These are phyloP conservation scores for Penicillium coffeae DNA, from an alignment of 495 filamentous ascomycete genomes.

Conservation along the genomic window DNA sequence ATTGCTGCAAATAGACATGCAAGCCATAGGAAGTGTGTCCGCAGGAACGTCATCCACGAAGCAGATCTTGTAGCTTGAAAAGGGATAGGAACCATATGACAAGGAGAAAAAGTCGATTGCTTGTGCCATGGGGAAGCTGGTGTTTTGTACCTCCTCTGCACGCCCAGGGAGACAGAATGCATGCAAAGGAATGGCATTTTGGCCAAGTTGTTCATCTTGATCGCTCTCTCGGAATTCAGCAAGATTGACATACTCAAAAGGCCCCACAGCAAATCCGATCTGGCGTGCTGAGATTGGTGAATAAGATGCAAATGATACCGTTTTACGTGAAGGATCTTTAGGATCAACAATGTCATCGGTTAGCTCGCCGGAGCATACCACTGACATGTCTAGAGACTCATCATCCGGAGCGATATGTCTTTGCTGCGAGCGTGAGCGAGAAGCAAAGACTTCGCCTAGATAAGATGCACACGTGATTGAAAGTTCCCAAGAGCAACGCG, in stretches of 20 bases:
- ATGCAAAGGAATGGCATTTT: constrained; percentile 76
- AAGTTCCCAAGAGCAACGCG: constrained; percentile 82
- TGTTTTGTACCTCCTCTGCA: constrained; percentile 73
- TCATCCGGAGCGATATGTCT: constrained; percentile 64
- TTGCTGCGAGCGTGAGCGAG: constrained; percentile 17
- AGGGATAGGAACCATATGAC: constrained; percentile 82
- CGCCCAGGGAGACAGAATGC: constrained; percentile 87
- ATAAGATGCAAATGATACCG: constrained; percentile 70
- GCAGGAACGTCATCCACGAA: constrained; percentile 84
- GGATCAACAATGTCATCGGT: constrained; percentile 76
- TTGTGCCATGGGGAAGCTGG: constrained; percentile 69
- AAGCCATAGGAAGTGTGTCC: constrained; percentile 72
- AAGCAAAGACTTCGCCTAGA: constrained; percentile 70
- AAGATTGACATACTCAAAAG: constrained; percentile 89
- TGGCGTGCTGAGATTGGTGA: constrained; percentile 76
- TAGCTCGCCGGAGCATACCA: constrained; percentile 85
- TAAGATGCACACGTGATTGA: constrained; percentile 80
- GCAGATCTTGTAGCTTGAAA: constrained; percentile 80
- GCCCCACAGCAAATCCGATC: constrained; percentile 86
- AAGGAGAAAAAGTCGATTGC: constrained; percentile 84
- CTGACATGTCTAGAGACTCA: constrained; percentile 77
- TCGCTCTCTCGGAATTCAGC: constrained; percentile 84
- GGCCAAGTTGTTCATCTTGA: constrained; percentile 83
- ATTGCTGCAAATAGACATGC: constrained; percentile 81
- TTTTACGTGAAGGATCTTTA: constrained; percentile 72